phyloP scores from a whole-genome alignment of 2,329 filamentous ascomycete species.

The Chaetomium sp. region DNA sequence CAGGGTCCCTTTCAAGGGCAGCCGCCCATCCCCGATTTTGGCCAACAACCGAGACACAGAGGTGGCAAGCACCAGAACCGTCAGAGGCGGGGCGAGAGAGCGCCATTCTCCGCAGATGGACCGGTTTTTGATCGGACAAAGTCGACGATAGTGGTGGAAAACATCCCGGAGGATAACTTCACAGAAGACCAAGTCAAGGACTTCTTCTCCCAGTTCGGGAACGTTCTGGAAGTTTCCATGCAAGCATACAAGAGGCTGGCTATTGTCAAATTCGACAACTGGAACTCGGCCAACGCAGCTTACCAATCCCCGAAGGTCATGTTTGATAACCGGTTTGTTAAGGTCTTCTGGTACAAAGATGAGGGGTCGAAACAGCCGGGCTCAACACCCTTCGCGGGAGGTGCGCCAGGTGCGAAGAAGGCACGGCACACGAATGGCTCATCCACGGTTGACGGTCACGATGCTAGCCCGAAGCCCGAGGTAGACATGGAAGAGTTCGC shows the following conservation, averaged over 20 bases:
- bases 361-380: constrained; percentile 45
- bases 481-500: constrained; percentile 71
- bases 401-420: constrained; percentile 37
- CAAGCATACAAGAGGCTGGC: constrained; percentile 68
- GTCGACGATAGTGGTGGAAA: constrained; percentile 73
- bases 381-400: constrained; percentile 34
- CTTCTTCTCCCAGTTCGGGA: constrained; percentile 75
- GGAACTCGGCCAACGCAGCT: constrained; percentile 67
- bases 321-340: constrained; percentile 84
- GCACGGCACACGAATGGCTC: constrained; percentile 27
- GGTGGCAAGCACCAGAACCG: constrained; percentile 27
- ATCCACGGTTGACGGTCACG: constrained; percentile 14
- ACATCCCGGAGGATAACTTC: constrained; percentile 73
- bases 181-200: constrained; percentile 63
- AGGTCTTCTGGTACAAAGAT: constrained; percentile 75
- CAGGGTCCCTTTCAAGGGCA: constrained; percentile 16
- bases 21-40: constrained; percentile 13
- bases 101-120: constrained; percentile 66
- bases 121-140: constrained; percentile 64
- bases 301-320: constrained; percentile 78
- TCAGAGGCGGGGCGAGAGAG: constrained; percentile 40
- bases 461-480: constrained; percentile 47
- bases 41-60: constrained; percentile 18
- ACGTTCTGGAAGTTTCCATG: constrained; percentile 64
- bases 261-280: constrained; percentile 68